Conservation (phyloP, 345 rosid species). For the Rhodamnia argentea region DNA sequence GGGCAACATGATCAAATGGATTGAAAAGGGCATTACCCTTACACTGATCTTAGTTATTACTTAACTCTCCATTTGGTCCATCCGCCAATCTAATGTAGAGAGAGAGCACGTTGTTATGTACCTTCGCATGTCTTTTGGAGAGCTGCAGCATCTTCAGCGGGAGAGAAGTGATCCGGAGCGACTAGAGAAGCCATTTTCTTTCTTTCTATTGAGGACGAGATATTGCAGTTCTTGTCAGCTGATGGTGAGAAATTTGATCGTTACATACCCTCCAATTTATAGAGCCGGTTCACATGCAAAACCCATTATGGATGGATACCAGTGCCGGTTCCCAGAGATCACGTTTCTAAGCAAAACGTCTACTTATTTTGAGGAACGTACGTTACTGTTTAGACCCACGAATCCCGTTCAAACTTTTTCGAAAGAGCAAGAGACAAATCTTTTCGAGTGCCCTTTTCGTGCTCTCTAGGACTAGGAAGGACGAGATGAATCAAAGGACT, state of each 20-base stretch:
- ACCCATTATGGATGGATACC: neutral
- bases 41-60: neutral
- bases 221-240: neutral
- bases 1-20: neutral
- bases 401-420: neutral
- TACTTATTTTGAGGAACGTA: neutral
- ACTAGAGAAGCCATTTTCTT: conserved; percentile 5
- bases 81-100: neutral
- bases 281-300: neutral
- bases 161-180: conserved; percentile 1
- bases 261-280: neutral
- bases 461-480: neutral
- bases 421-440: neutral
- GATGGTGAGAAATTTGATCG: neutral
- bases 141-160: conserved; percentile 19
- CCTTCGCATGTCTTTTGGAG: conserved; percentile 20
- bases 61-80: neutral
- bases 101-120: neutral
- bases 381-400: neutral
- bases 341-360: neutral
- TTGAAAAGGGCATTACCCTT: neutral
- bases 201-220: neutral
- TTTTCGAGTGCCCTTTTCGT: neutral
- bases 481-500: neutral
- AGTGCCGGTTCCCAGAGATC: neutral